These are phyloP conservation scores for Nemania diffusa DNA, from an alignment of 2,329 filamentous ascomycete genomes.

Conservation along the genomic window DNA sequence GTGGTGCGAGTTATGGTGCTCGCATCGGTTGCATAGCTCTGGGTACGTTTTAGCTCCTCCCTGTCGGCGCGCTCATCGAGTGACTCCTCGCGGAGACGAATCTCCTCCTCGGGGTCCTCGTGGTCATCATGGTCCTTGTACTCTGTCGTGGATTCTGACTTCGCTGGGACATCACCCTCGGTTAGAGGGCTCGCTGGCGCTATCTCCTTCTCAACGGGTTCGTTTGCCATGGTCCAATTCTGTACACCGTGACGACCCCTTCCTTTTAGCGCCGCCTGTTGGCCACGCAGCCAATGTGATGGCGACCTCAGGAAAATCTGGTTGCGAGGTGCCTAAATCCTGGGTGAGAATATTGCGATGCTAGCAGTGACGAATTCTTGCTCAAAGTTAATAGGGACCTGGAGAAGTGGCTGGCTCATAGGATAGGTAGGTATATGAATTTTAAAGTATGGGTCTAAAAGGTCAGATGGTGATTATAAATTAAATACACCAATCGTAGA, in stretches of 20 bases:
- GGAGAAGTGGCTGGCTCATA: not conserved
- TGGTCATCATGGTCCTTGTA: conserved; percentile 37
- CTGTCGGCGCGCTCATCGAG: conserved; percentile 45
- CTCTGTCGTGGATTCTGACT: conserved; percentile 37
- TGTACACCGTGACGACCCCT: not conserved
- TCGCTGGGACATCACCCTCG: conserved; percentile 37
- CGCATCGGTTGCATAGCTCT: conserved; percentile 64
- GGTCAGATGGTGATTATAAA: conserved; percentile 2
- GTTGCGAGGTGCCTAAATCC: not conserved
- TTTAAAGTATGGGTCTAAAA: not conserved
- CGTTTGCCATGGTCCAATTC: conserved; percentile 44
- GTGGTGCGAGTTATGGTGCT: conserved; percentile 61
- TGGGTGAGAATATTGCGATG: conserved; percentile 2
- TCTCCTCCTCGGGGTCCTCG: conserved; percentile 46
- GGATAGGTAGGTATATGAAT: conserved; percentile 13
- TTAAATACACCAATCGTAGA: conserved; percentile 6
- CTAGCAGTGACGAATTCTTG: not conserved
- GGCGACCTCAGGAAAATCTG: not conserved
- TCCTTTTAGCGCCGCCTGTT: conserved; percentile 4
- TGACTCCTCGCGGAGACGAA: conserved; percentile 43
- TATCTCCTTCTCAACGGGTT: conserved; percentile 43
- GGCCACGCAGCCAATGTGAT: not conserved
- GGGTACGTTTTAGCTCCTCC: conserved; percentile 55
- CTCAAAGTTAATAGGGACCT: not conserved
- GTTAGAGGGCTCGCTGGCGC: conserved; percentile 42